Percentiles rank a stretch among this genome's conserved stretches.
Conservation (phyloP, 2,329 filamentous ascomycete species). For the Hortaea werneckii region DNA sequence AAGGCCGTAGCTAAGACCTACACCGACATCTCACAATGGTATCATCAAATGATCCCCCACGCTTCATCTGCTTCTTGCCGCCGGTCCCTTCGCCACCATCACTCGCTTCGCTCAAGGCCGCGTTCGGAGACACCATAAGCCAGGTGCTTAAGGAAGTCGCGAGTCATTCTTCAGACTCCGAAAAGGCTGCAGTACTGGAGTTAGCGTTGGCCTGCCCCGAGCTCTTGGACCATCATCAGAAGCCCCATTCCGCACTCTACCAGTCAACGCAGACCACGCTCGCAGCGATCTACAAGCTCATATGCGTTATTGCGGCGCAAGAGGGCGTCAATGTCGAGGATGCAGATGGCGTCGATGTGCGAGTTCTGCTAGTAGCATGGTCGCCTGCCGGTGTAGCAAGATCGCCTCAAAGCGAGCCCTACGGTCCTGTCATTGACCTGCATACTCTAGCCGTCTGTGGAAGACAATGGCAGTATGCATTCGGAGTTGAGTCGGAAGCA, state of each 20-base stretch:
- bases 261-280: constrained; percentile 61
- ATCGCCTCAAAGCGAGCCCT: constrained; percentile 8
- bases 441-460: constrained; percentile 37
- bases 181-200: constrained; percentile 38
- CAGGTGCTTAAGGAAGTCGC: constrained; percentile 33
- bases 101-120: constrained; percentile 31
- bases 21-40: too few species aligned
- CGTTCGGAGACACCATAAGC: constrained; percentile 33
- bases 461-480: constrained; percentile 55
- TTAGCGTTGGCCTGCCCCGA: constrained; percentile 55
- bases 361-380: constrained; percentile 64
- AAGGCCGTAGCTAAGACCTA: too few species aligned
- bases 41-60: constrained; percentile 14
- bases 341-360: constrained; percentile 64
- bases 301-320: constrained; percentile 61
- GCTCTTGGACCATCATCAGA: constrained; percentile 42
- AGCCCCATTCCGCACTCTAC: constrained; percentile 52
- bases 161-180: constrained; percentile 20
- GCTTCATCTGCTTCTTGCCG: constrained; percentile 35
- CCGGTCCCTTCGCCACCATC: constrained; percentile 32
- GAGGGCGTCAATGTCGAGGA: constrained; percentile 53
- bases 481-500: constrained; percentile 54
- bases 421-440: constrained; percentile 43
- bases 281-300: constrained; percentile 66
- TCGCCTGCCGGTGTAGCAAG: constrained; percentile 24